Evolutionary conservation across 306 rosid species (phyloP).

Genomic region (Gleditsia sinensis): DNA sequence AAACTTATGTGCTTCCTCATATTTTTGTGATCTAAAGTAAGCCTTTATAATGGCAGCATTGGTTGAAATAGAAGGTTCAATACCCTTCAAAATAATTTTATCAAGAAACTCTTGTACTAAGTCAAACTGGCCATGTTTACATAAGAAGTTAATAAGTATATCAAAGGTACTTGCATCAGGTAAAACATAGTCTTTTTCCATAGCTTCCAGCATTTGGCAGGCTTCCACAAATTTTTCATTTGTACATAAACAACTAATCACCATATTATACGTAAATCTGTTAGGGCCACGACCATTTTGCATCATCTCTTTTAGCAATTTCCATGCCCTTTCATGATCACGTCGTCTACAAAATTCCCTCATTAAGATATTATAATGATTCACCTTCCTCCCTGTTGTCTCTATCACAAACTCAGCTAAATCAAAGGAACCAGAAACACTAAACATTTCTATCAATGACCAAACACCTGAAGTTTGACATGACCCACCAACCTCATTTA

Average conservation of each 20-base stretch:
- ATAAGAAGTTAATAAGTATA: slow-evolving; percentile 48
- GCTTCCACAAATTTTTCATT: slow-evolving; percentile 52
- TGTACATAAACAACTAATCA: slow-evolving; percentile 58
- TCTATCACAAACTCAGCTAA: slow-evolving; percentile 55
- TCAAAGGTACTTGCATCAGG: slow-evolving; percentile 55
- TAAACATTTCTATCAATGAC: slow-evolving; percentile 62
- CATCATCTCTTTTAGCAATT: slow-evolving; percentile 60
- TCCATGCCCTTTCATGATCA: slow-evolving; percentile 52
- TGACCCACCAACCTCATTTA: slow-evolving; percentile 66
- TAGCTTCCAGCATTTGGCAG: slow-evolving; percentile 41
- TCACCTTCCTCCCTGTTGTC: slow-evolving; percentile 42
- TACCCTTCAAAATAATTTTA: slow-evolving; percentile 50
- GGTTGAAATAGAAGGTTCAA: slow-evolving; percentile 61
- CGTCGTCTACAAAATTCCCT: slow-evolving; percentile 51
- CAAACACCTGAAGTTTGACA: slow-evolving; percentile 57
- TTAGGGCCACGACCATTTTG: slow-evolving; percentile 46
- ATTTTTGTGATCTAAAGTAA: slow-evolving; percentile 52
- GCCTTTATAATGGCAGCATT: slow-evolving; percentile 66
- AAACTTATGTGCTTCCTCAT: slow-evolving; percentile 60
- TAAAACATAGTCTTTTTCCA: slow-evolving; percentile 48
- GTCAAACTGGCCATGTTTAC: slow-evolving; percentile 46
- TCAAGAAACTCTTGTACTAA: slow-evolving; percentile 54
- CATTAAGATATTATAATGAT: slow-evolving; percentile 55
- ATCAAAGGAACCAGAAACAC: slow-evolving; percentile 45
- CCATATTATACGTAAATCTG: slow-evolving; percentile 44